Percentiles rank a stretch among this genome's conserved stretches.
Conservation (phyloP, 164 flowering plant genomes). For the Echeveria elegans region DNA sequence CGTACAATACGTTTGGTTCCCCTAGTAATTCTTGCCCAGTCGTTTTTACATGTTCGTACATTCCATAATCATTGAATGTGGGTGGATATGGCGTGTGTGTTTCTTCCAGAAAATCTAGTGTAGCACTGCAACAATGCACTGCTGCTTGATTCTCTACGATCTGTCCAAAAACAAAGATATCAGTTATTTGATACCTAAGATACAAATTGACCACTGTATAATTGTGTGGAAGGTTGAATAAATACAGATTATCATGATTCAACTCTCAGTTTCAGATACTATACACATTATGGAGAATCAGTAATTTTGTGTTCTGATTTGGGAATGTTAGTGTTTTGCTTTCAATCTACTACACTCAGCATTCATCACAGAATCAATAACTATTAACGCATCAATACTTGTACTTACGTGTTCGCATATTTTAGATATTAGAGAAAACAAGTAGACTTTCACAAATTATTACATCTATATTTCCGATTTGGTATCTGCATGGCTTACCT, state of each 20-base stretch:
- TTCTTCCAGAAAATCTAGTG: constrained; percentile 64
- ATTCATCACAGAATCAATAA: too few relatives aligned
- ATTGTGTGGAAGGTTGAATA: neutral
- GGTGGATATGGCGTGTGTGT: constrained; percentile 60
- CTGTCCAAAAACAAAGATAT: constrained; percentile 25
- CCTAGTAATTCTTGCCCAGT: constrained; percentile 58
- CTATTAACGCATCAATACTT: neutral
- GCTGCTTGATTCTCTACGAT: constrained; percentile 65
- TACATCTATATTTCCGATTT: neutral
- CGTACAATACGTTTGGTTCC: constrained; percentile 33
- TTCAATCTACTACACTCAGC: too few relatives aligned
- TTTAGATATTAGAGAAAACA: neutral
- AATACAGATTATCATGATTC: neutral
- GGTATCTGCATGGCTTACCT: constrained; percentile 30
- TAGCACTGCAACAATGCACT: constrained; percentile 67
- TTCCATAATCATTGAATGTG: constrained; percentile 51
- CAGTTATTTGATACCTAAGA: neutral
- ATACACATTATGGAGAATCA: too few relatives aligned
- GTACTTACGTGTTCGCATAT: neutral
- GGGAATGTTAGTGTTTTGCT: too few relatives aligned
- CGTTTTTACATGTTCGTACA: constrained; percentile 61
- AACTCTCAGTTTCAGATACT: neutral
- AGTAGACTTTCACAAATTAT: neutral
- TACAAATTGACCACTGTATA: neutral
- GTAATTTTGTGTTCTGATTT: too few relatives aligned